Evolutionary conservation across 2,329 filamentous ascomycete genomes (phyloP), one percentile per base, ranked within the genome.

Genomic region (Coniochaeta sp.): DNA sequence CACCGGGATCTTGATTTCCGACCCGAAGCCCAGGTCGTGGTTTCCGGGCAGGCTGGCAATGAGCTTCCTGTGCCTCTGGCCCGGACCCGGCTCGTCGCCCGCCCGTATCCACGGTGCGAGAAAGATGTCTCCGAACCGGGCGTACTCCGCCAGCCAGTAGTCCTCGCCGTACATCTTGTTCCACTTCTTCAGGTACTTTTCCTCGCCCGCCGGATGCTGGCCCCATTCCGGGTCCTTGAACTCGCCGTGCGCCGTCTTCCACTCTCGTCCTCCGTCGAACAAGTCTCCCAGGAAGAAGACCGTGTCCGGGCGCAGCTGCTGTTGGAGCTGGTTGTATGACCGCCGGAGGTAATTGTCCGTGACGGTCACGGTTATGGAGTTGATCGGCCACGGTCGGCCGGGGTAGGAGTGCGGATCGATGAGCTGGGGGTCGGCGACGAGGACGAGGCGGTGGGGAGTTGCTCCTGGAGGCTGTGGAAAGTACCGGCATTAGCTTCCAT

Each of bases 321-420:
- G 77, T 69, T 96, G 91, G 61, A 98, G 81, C 58, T 88, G 82
- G n/a, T 80, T 83, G 72, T 96, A 98, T 9, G 89, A 87, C 47
- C 93, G 86, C 44, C 88, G 86, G 64, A 99, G 83, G 74, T 97
- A 99, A 70, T 91, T 89, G 74, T 99, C 95, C 60, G 93, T 96
- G 66, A 96, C 74, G 28, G 75, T 70, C 40, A 81, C 71, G 4
- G 82, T 85, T 40, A 86, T 64, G 12, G 81, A 72, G 62, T 77
- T 81, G 19, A 87, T 69, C 28, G 81, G 80, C 81, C 83, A 85
- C 8, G 83, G 83, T 26, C 93, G 87, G 66, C 89, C 91, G 2
- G 92, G 91, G 69, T 97, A 97, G n/a, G 92, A 96, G 73, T 97
- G 91, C 59, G 92, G 90, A 73, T 97, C 93, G 69, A 95, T 91